Conservation (phyloP, 139 green algal genomes). For the Tetradesmus lagerheimii region DNA sequence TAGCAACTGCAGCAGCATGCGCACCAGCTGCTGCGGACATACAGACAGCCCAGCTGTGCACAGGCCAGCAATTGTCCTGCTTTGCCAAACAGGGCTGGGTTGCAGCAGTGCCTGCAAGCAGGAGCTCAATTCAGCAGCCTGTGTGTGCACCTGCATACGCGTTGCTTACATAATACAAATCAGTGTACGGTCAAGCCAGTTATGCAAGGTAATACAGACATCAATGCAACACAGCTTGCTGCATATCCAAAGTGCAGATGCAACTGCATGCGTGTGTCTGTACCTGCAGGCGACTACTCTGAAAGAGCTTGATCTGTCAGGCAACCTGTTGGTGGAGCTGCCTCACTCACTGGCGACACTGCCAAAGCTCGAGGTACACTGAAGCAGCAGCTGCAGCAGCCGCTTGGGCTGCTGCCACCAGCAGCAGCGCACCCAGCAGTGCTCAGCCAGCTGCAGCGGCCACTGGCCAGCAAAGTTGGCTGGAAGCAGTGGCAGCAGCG, state of each 20-base stretch:
- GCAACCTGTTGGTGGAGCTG: conserved; percentile 78
- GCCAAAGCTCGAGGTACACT: conserved; percentile 66
- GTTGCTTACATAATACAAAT: not conserved
- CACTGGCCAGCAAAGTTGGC: not conserved
- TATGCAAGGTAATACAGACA: not conserved
- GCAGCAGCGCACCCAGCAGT: not conserved
- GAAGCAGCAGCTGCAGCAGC: not conserved
- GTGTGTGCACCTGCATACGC: not conserved
- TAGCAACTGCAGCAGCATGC: not conserved
- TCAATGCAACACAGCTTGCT: not conserved
- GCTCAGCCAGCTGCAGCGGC: not conserved
- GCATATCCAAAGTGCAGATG: not conserved
- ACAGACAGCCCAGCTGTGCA: no score
- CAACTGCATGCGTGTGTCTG: not conserved
- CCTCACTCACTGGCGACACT: conserved; percentile 67
- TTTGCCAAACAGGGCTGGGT: no score
- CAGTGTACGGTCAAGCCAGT: not conserved
- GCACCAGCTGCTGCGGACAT: not conserved
- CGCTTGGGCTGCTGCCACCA: not conserved
- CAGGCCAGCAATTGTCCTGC: no score
- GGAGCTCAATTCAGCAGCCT: no score
- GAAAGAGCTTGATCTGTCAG: conserved; percentile 80
- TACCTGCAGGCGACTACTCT: conserved; percentile 38
- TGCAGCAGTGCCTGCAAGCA: no score
- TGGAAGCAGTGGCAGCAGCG: not conserved